Evolutionary conservation across 345 rosid species (phyloP).

Genomic region (Citrus cavaleriei): DNA sequence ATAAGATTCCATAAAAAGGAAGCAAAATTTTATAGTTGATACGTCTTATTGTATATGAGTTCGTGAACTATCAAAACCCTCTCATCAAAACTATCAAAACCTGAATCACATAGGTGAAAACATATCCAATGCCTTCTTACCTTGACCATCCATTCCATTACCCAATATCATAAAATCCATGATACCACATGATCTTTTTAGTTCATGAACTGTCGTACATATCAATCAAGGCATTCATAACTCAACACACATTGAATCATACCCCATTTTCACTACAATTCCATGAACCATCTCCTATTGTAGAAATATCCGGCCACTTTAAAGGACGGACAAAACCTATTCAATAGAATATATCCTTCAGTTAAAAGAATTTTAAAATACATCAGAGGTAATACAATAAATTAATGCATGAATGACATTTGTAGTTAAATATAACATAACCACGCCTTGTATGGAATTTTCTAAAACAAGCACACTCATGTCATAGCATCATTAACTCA

Average conservation of each 20-base stretch:
- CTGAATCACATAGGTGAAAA: conserved; percentile 37
- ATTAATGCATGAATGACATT: too few relatives aligned
- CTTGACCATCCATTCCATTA: conserved; percentile 50
- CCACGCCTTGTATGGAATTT: too few relatives aligned
- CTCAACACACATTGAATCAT: conserved; percentile 24
- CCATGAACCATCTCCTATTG: conserved; percentile 46
- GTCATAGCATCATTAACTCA: too few relatives aligned
- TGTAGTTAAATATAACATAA: accelerated
- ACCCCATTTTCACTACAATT: conserved; percentile 39
- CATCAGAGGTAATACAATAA: too few relatives aligned
- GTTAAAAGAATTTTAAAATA: accelerated
- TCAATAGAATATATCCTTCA: too few relatives aligned
- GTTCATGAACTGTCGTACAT: conserved; percentile 42
- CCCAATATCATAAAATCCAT: conserved; percentile 63
- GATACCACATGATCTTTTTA: conserved; percentile 44
- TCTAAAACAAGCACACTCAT: accelerated
- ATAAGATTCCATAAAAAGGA: too few relatives aligned
- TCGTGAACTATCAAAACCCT: too few relatives aligned
- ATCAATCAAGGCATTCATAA: conserved; percentile 62
- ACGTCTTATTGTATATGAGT: too few relatives aligned
- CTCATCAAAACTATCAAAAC: too few relatives aligned
- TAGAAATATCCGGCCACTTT: conserved; percentile 6
- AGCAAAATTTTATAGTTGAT: too few relatives aligned
- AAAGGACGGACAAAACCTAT: neutral
- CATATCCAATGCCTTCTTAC: conserved; percentile 42